Conservation (phyloP, 305 asterid genomes). For the Solanum hybrid region DNA sequence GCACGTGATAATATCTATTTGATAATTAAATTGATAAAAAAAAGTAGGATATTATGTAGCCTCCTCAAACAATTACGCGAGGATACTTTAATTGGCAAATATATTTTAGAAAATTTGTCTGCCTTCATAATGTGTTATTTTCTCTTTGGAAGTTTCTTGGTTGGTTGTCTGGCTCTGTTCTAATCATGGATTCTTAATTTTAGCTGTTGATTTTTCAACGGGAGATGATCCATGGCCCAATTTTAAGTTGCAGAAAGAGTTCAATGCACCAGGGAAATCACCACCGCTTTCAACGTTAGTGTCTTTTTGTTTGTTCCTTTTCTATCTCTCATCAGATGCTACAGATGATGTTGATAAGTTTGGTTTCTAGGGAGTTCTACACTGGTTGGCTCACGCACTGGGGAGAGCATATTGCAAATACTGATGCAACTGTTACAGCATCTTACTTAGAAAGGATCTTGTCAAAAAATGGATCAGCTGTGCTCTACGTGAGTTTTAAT, state of each 20-base stretch:
- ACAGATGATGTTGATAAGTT: slow-evolving; percentile 4
- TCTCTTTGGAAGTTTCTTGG: neutral
- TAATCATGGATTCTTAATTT: neutral
- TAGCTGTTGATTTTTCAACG: slow-evolving; percentile 84
- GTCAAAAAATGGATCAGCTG: slow-evolving; percentile 76
- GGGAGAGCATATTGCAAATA: slow-evolving; percentile 76
- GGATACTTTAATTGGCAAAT: neutral
- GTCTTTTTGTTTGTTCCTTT: slow-evolving; percentile 7
- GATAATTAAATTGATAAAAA: neutral
- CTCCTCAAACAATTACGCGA: neutral
- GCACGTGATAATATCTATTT: neutral
- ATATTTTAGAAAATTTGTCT: neutral
- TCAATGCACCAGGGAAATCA: slow-evolving; percentile 77
- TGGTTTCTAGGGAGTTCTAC: slow-evolving; percentile 64
- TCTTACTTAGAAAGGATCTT: slow-evolving; percentile 61
- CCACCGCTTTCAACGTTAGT: slow-evolving; percentile 84
- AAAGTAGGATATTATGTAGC: neutral
- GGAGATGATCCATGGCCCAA: slow-evolving; percentile 82
- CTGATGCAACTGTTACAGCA: slow-evolving; percentile 68
- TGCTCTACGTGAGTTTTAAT: slow-evolving; percentile 63
- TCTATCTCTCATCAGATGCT: neutral
- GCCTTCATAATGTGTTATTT: neutral
- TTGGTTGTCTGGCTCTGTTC: neutral
- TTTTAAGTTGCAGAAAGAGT: slow-evolving; percentile 77
- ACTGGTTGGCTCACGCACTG: slow-evolving; percentile 98